These are phyloP conservation scores for Penicillium canariense DNA, from an alignment of 495 filamentous ascomycete species.

Conservation along the genomic window DNA sequence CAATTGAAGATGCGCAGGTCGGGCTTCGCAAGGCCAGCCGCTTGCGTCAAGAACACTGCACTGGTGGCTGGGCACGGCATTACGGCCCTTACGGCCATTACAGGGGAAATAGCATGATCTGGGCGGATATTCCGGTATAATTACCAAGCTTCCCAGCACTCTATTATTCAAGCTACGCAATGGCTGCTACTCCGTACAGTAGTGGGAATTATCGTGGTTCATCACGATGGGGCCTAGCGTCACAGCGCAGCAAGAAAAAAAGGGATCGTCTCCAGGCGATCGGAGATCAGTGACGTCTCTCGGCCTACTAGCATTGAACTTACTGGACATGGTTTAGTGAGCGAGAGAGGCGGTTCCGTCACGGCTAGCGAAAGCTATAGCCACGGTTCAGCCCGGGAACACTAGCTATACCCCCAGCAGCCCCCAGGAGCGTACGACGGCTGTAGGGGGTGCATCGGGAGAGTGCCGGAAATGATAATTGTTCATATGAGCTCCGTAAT, in stretches of 20 bases:
- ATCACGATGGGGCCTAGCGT: background rate
- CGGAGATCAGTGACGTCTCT: slow-evolving; percentile 26
- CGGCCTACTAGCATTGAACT: background rate
- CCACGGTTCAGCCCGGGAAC: no score
- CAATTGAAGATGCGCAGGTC: slow-evolving; percentile 8
- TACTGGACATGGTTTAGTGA: no score
- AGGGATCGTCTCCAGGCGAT: slow-evolving; percentile 18
- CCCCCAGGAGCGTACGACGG: no score
- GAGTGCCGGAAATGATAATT: no score
- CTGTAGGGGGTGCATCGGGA: no score
- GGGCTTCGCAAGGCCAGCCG: slow-evolving; percentile 20
- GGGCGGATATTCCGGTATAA: background rate
- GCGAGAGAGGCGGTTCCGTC: no score
- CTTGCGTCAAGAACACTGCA: slow-evolving; percentile 28
- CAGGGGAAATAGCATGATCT: background rate
- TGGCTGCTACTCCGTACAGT: no score
- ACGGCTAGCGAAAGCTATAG: no score
- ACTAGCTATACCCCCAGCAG: no score
- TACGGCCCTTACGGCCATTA: background rate
- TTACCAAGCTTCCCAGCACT: background rate
- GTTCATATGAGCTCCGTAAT: slow-evolving; percentile 4
- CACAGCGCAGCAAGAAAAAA: background rate
- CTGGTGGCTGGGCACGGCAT: slow-evolving; percentile 20
- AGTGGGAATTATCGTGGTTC: no score
- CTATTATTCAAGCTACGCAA: background rate